phyloP scores from a whole-genome alignment of 2,329 filamentous ascomycete genomes.

The Zasmidium cellare region DNA sequence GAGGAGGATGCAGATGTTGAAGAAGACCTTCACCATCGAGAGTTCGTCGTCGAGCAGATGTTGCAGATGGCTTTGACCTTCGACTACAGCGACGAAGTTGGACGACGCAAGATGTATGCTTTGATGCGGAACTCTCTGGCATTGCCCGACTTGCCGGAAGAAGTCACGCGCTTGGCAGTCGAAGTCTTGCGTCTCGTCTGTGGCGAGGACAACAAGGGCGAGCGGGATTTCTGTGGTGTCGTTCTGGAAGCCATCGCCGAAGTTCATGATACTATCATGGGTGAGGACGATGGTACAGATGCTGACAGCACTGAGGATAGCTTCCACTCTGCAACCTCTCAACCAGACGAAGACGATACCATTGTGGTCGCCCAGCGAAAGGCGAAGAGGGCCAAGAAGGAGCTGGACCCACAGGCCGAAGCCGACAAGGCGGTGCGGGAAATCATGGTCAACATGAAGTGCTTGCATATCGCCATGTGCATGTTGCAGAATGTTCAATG shows the following conservation, averaged over 20 bases:
- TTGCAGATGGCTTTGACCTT: constrained; percentile 88
- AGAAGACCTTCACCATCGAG: constrained; percentile 82
- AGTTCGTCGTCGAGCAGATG: constrained; percentile 94
- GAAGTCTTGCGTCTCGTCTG: constrained; percentile 82
- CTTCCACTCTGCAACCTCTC: constrained; percentile 90
- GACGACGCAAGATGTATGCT: constrained; percentile 92
- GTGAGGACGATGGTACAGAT: constrained; percentile 62
- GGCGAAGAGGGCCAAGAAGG: constrained; percentile 52
- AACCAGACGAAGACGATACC: constrained; percentile 64
- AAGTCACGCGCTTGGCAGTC: constrained; percentile 84
- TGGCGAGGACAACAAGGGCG: constrained; percentile 69
- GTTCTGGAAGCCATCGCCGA: constrained; percentile 94
- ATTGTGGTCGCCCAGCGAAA: constrained; percentile 34
- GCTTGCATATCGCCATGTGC: constrained; percentile 93
- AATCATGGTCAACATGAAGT: constrained; percentile 98
- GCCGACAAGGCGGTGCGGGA: constrained; percentile 78
- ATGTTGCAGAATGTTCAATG: constrained; percentile 93
- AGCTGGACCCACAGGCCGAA: constrained; percentile 56
- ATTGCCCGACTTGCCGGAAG: constrained; percentile 83
- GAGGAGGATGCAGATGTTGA: constrained; percentile 60
- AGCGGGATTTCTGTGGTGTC: constrained; percentile 79
- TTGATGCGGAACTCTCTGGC: constrained; percentile 83
- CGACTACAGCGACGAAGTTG: constrained; percentile 97
- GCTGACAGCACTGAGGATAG: constrained; percentile 62
- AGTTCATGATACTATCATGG: constrained; percentile 87